Evolutionary conservation across 352 stramenopile species (phyloP), one percentile per base, ranked within the genome.

Genomic region (Pythium dissimile): DNA sequence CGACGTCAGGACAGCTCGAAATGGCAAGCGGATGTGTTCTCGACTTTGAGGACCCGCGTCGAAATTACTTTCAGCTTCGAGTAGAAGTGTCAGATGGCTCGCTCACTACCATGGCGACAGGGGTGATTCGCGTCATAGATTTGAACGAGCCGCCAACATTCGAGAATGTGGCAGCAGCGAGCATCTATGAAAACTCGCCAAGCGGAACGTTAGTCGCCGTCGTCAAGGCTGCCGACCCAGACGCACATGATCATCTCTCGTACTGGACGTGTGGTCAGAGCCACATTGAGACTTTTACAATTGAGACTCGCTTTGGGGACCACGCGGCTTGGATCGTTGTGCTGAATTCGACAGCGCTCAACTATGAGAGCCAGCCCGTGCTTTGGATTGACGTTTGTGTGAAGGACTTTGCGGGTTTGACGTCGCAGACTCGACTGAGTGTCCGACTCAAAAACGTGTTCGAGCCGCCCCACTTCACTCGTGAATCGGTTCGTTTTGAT

Each of bases 341-440:
- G n/a, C 23, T 64, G 12, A 71, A 81, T 46, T 55, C 67, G 8
- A 62, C 52, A 0, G 51, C 51, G 2, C 38, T 87, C 2, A 73
- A 85, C 35, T 87, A 59, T 48, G 77, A 87, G 56, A 47, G 30
- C 1, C 61, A 44, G 11, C 42, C 70, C 5, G 49, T 39, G 3
- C 51, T 84, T 21, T 81, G 69, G 68, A 47, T 87, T 2, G 77
- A 85, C 44, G 42, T 73, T 3, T 87, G 77, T 58, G 77, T 76
- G 16, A 37, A 72, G 53, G 77, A 87, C 35, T 55, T 59, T n/a
- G 56, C 27, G 1, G 69, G 64, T 2, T 51, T 81, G 3, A 66
- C 49, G 0, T 32, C 59, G 24, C 60, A 47, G 23, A 38, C 55
- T 0, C 62, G 75, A 32, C 52, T 82, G 11, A 44, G 13, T 2